Evolutionary conservation across 2,329 filamentous ascomycete genomes (phyloP).

Genomic region (Blumeria hordei): DNA sequence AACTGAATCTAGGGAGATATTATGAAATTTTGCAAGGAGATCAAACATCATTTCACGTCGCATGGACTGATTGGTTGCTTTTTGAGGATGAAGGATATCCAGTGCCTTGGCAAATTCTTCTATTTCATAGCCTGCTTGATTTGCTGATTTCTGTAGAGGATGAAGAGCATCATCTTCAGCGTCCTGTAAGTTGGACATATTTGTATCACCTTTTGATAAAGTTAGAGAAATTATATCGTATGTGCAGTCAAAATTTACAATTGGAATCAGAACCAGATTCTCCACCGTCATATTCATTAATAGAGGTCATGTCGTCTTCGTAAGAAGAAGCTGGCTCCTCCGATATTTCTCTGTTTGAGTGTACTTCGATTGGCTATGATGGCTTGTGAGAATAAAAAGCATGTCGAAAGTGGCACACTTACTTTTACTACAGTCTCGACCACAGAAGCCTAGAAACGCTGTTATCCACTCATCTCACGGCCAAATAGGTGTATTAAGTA

Average conservation of each 20-base stretch:
- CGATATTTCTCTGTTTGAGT: slow-evolving; percentile 11
- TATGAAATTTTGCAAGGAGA: slow-evolving; percentile 40
- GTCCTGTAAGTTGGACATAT: slow-evolving; percentile 13
- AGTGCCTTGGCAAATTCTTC: slow-evolving; percentile 67
- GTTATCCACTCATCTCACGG: too few relatives aligned
- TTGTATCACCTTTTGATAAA: slow-evolving; percentile 5
- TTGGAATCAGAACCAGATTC: slow-evolving; percentile 10
- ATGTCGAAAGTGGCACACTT: too few relatives aligned
- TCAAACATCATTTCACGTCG: slow-evolving; percentile 42
- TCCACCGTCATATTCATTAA: slow-evolving; percentile 12
- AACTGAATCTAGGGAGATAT: slow-evolving; percentile 24
- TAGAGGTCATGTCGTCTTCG: slow-evolving; percentile 16
- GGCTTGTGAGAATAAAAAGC: too few relatives aligned
- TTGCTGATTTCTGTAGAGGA: slow-evolving; percentile 37
- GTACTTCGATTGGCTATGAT: too few relatives aligned
- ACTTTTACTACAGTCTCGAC: too few relatives aligned
- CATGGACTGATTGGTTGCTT: slow-evolving; percentile 23
- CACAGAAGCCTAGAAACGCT: too few relatives aligned
- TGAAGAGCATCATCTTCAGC: slow-evolving; percentile 26
- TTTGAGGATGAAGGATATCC: slow-evolving; percentile 43
- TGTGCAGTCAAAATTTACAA: background rate
- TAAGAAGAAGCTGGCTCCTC: slow-evolving; percentile 13
- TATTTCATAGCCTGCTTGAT: slow-evolving; percentile 55
- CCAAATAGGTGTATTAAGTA: background rate
- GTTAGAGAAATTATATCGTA: slow-evolving; percentile 1